phyloP scores from a whole-genome alignment of 306 rosid species.

The Aeschynomene evenia region DNA sequence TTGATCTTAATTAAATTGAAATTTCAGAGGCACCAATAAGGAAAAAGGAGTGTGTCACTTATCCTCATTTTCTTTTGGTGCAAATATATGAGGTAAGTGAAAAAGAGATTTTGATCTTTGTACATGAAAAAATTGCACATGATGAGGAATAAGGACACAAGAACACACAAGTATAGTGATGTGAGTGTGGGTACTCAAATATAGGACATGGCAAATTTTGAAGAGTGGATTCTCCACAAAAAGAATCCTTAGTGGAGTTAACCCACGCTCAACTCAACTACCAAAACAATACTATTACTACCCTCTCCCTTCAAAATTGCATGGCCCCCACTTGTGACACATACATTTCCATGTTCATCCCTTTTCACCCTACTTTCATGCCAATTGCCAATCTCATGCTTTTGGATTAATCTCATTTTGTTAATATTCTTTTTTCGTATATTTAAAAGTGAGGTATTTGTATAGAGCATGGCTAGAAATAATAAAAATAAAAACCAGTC shows the following conservation, averaged over 20 bases:
- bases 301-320: slow-evolving; percentile 26
- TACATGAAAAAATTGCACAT: slow-evolving; percentile 11
- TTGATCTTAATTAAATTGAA: too few species aligned
- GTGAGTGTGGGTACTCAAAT: slow-evolving; percentile 36
- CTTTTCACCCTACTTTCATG: not conserved
- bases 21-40: slow-evolving; percentile 27
- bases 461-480: too few species aligned
- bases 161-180: slow-evolving; percentile 36
- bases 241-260: slow-evolving; percentile 47
- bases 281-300: too few species aligned
- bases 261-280: slow-evolving; percentile 54
- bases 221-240: slow-evolving; percentile 56
- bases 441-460: too few species aligned
- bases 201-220: slow-evolving; percentile 36
- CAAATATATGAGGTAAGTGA: slow-evolving; percentile 20
- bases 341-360: not conserved
- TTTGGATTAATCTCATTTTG: too few species aligned
- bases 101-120: not conserved
- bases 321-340: slow-evolving; percentile 30
- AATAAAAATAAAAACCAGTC: too few species aligned
- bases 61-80: not conserved
- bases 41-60: not conserved
- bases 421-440: too few species aligned
- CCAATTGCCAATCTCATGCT: not conserved
- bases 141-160: slow-evolving; percentile 41